These are phyloP conservation scores for Pezicula neosporulosa DNA, from an alignment of 2,329 filamentous ascomycete genomes.

Conservation along the genomic window DNA sequence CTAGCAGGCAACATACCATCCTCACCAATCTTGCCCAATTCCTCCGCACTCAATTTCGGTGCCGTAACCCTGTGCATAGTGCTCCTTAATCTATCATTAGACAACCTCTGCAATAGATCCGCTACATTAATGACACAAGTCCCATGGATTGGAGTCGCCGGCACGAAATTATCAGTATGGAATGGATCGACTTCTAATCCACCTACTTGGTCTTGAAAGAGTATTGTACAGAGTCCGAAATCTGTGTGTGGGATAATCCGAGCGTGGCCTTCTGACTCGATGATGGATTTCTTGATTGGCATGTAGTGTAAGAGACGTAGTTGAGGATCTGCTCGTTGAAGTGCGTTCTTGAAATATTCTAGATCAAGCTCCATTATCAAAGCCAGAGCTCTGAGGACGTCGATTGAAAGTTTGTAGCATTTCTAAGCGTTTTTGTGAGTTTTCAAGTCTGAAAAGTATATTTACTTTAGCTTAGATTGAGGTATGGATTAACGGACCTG, in stretches of 20 bases:
- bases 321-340: constrained; percentile 4
- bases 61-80: constrained; percentile 10
- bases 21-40: neutral
- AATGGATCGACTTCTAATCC: constrained; percentile 13
- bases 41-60: neutral
- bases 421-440: neutral
- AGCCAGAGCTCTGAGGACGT: neutral
- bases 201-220: constrained; percentile 13
- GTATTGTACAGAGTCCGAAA: constrained; percentile 11
- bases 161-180: constrained; percentile 7
- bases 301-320: constrained; percentile 14
- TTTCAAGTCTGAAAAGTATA: neutral
- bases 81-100: constrained; percentile 9
- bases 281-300: constrained; percentile 6
- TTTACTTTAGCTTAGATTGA: neutral
- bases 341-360: constrained; percentile 1
- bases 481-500: neutral
- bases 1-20: constrained; percentile 4
- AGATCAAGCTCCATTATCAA: constrained; percentile 1
- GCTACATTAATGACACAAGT: constrained; percentile 13
- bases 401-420: constrained; percentile 3
- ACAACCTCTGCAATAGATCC: constrained; percentile 9
- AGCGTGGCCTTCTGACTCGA: constrained; percentile 5
- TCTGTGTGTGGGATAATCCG: constrained; percentile 15
- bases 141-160: constrained; percentile 6